These are phyloP conservation scores for Poa annua DNA, from an alignment of 176 grass and related monocot species.

Conservation along the genomic window DNA sequence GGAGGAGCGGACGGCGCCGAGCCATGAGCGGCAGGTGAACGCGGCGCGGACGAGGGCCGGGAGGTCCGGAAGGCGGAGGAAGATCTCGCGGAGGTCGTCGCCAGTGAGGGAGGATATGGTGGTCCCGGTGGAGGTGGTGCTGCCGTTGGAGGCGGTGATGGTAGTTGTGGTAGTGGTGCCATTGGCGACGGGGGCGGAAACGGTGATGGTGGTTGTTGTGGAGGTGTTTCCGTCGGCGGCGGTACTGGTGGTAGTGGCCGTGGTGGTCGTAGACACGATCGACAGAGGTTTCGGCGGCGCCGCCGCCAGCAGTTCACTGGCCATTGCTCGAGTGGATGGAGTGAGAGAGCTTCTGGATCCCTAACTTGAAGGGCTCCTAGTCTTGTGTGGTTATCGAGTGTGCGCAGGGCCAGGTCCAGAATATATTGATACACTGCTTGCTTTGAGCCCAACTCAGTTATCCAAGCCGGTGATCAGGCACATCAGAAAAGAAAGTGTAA, in stretches of 20 bases:
- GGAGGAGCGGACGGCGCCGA: conserved; percentile 13
- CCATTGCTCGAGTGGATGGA: not conserved
- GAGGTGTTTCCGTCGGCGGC: not conserved
- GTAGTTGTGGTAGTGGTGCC: not conserved
- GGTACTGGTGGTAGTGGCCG: not conserved
- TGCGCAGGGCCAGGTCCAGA: not conserved
- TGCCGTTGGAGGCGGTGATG: not conserved
- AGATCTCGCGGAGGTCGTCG: not conserved
- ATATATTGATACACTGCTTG: too few species aligned
- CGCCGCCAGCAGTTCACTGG: not conserved
- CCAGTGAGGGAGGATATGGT: not conserved
- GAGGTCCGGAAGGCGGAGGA: not conserved
- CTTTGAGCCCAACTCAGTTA: too few species aligned
- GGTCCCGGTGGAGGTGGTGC: not conserved
- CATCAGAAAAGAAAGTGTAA: too few species aligned
- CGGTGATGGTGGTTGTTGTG: not conserved
- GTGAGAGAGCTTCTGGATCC: not conserved
- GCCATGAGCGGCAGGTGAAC: not conserved
- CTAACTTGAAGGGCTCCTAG: not conserved
- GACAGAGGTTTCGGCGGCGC: not conserved
- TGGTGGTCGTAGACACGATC: not conserved
- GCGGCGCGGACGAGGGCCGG: not conserved
- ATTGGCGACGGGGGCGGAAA: not conserved
- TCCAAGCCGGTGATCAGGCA: too few species aligned
- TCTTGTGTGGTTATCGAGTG: not conserved